Percentiles rank a stretch among this genome's conserved stretches.
Evolutionary conservation across 257 asterid genomes (phyloP).

Genomic region (Capsicum chinense): DNA sequence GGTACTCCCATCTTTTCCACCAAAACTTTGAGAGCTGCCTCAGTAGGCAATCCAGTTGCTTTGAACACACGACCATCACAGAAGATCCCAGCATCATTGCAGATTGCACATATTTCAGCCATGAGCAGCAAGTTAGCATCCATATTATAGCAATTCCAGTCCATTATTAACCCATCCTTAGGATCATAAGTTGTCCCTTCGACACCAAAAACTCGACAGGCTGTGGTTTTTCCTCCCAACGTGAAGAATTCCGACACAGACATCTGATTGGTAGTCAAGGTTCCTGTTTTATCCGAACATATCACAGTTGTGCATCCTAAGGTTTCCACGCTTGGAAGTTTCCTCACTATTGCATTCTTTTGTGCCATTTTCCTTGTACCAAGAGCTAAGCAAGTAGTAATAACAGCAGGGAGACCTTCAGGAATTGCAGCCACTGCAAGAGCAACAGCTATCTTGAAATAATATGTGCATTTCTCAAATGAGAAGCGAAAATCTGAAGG

Average conservation of each 20-base stretch:
- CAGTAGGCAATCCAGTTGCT: constrained; percentile 84
- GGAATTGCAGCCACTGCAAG: constrained; percentile 88
- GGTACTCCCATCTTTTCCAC: constrained; percentile 90
- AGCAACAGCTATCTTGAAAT: constrained; percentile 74
- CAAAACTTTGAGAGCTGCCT: constrained; percentile 91
- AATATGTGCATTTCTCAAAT: constrained; percentile 68
- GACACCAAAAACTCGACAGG: constrained; percentile 47
- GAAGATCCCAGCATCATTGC: constrained; percentile 79
- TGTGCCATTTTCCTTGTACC: constrained; percentile 75
- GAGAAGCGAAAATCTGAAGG: constrained; percentile 62
- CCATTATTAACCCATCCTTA: constrained; percentile 69
- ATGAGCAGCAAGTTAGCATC: constrained; percentile 62
- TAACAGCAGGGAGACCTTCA: constrained; percentile 80
- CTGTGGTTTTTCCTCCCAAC: constrained; percentile 48
- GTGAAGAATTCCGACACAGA: constrained; percentile 60
- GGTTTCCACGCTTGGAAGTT: constrained; percentile 79
- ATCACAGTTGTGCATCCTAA: constrained; percentile 78
- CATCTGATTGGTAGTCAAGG: constrained; percentile 77
- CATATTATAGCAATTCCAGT: constrained; percentile 68
- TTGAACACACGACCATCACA: constrained; percentile 64
- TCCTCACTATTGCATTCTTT: constrained; percentile 68
- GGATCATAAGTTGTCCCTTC: constrained; percentile 80
- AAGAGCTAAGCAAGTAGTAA: constrained; percentile 70
- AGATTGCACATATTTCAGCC: constrained; percentile 79
- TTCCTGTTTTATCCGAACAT: constrained; percentile 76